A percentile compares a stretch with the other conserved stretches of the same genome.
These are phyloP conservation scores for Ascoidea rubescens DNA, from an alignment of 805 yeast genomes.

Conservation along the genomic window DNA sequence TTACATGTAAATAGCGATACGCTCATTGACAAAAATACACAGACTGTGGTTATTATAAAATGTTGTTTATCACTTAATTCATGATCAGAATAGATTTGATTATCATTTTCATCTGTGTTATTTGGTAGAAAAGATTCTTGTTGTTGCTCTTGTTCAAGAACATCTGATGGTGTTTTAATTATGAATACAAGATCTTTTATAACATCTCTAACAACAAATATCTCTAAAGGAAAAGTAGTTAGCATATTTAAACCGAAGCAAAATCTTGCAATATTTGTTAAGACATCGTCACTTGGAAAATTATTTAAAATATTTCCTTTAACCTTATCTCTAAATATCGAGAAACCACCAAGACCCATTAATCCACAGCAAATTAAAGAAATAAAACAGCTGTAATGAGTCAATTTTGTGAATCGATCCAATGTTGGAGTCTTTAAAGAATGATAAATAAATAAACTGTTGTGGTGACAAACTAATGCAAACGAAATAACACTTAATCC, in stretches of 20 bases:
- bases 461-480: slow-evolving; percentile 93
- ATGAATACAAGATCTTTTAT: slow-evolving; percentile 44
- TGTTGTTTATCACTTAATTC: slow-evolving; percentile 36
- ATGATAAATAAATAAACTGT: slow-evolving; percentile 79
- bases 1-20: slow-evolving; percentile 75
- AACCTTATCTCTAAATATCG: slow-evolving; percentile 62
- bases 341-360: slow-evolving; percentile 69
- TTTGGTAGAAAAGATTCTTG: slow-evolving; percentile 6
- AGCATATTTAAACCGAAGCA: slow-evolving; percentile 89
- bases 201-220: slow-evolving; percentile 83
- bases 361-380: slow-evolving; percentile 67
- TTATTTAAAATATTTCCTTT: slow-evolving; percentile 84
- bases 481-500: slow-evolving; percentile 91
- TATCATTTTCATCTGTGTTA: slow-evolving; percentile 13
- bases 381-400: slow-evolving; percentile 73
- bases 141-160: slow-evolving; percentile 4
- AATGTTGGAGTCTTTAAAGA: slow-evolving; percentile 68
- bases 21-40: slow-evolving; percentile 58
- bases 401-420: slow-evolving; percentile 58
- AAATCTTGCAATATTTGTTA: slow-evolving; percentile 76
- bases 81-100: slow-evolving; percentile 10
- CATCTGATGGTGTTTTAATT: slow-evolving; percentile 10
- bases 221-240: slow-evolving; percentile 82
- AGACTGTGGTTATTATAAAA: slow-evolving; percentile 44
- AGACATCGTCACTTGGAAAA: slow-evolving; percentile 59